These are phyloP conservation scores for Pseudozyma flocculosa DNA, from an alignment of 1,284 basidiomycete genomes.

Conservation along the genomic window DNA sequence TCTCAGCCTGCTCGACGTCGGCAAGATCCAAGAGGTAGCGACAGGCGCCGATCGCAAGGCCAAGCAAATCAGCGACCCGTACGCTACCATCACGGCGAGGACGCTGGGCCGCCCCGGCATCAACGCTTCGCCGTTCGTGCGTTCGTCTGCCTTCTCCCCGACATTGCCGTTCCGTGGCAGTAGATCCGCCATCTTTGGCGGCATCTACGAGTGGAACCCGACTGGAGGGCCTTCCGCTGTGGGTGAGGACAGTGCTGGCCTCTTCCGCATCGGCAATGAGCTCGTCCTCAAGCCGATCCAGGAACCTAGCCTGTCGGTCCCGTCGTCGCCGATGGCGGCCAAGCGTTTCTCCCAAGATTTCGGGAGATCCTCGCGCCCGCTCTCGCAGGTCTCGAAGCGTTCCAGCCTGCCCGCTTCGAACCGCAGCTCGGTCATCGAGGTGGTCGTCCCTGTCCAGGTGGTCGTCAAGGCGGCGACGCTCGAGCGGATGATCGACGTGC, in stretches of 20 bases:
- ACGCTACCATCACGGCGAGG: constrained; percentile 28
- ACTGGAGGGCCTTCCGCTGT: too few relatives aligned
- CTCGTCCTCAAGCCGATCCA: constrained; percentile 30
- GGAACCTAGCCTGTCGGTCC: constrained; percentile 30
- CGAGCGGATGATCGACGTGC: constrained; percentile 50
- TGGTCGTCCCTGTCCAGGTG: constrained; percentile 35
- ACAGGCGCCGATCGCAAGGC: constrained; percentile 8
- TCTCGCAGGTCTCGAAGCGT: constrained; percentile 48
- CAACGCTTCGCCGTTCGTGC: constrained; percentile 30
- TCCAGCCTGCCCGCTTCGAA: constrained; percentile 50
- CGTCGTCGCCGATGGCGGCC: constrained; percentile 37
- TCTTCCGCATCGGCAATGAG: constrained; percentile 40
- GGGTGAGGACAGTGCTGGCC: constrained; percentile 8
- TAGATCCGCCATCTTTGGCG: constrained; percentile 20
- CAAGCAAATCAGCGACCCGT: constrained; percentile 11
- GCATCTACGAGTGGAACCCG: constrained; percentile 35
- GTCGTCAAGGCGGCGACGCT: constrained; percentile 44
- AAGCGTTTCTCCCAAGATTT: constrained; percentile 52
- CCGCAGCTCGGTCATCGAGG: constrained; percentile 47
- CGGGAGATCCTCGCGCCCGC: constrained; percentile 31
- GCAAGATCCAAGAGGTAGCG: constrained; percentile 16
- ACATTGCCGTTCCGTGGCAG: constrained; percentile 7
- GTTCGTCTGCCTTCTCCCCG: constrained; percentile 28
- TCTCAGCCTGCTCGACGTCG: constrained; percentile 31
- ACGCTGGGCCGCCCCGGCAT: constrained; percentile 18